Evolutionary conservation across 2,329 filamentous ascomycete genomes (phyloP).

Genomic region (Trichoderma sp.): DNA sequence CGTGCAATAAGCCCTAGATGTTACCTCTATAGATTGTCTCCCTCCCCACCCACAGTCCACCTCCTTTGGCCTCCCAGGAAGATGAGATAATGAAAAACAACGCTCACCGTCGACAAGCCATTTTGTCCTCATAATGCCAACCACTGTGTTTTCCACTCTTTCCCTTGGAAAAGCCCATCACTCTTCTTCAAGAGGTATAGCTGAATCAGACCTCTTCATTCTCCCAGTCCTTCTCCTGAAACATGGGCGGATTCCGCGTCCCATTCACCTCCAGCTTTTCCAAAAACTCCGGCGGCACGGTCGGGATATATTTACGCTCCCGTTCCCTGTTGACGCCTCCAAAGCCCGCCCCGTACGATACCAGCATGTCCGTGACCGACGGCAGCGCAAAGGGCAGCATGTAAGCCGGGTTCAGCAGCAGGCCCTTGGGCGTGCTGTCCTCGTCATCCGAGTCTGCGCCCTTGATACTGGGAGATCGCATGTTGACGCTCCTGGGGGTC

Average conservation of each 20-base stretch:
- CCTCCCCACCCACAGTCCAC: too few species aligned
- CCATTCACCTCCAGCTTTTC: slow-evolving; percentile 74
- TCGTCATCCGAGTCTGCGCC: slow-evolving; percentile 49
- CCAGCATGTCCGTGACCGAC: slow-evolving; percentile 94
- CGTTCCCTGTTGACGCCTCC: slow-evolving; percentile 89
- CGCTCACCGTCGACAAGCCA: background rate
- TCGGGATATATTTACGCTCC: slow-evolving; percentile 93
- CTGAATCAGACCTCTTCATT: slow-evolving; percentile 58
- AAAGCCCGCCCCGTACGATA: slow-evolving; percentile 92
- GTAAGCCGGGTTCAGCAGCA: slow-evolving; percentile 84
- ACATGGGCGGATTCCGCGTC: slow-evolving; percentile 58
- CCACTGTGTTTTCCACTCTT: background rate
- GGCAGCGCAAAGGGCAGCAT: slow-evolving; percentile 96
- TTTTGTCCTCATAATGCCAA: background rate
- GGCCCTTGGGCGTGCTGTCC: slow-evolving; percentile 69
- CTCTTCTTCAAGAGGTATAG: background rate
- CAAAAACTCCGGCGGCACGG: slow-evolving; percentile 90
- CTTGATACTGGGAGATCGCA: slow-evolving; percentile 44
- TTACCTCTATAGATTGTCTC: slow-evolving; percentile 21
- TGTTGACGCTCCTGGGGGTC: slow-evolving; percentile 46
- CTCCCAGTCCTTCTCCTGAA: slow-evolving; percentile 67
- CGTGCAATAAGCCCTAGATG: slow-evolving; percentile 26
- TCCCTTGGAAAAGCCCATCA: background rate
- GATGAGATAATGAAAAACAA: background rate
- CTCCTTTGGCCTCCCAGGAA: background rate